These are phyloP conservation scores for Phialophora verrucosa DNA, from an alignment of 2,329 filamentous ascomycete genomes.

Conservation along the genomic window DNA sequence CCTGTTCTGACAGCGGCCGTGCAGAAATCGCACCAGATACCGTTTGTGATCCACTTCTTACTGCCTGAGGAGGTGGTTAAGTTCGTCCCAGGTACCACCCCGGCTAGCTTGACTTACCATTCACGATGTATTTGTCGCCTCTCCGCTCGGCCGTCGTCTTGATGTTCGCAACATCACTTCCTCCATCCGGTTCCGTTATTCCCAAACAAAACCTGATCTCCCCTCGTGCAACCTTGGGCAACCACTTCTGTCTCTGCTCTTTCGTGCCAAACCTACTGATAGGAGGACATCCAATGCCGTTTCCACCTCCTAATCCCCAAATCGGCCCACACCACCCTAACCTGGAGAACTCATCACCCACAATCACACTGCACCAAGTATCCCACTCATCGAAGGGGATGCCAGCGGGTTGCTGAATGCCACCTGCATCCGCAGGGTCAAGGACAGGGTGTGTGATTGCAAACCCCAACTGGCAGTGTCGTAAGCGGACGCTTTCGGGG, in stretches of 20 bases:
- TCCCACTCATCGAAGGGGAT: constrained; percentile 76
- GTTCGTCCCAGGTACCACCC: background rate
- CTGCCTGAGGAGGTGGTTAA: constrained; percentile 41
- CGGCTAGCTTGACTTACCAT: constrained; percentile 54
- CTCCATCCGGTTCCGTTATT: constrained; percentile 78
- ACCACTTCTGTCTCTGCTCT: constrained; percentile 67
- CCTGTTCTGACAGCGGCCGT: constrained; percentile 77
- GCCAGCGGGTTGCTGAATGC: constrained; percentile 68
- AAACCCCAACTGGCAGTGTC: constrained; percentile 70
- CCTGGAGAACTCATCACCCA: constrained; percentile 71
- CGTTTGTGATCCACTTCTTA: constrained; percentile 83
- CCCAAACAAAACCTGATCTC: constrained; percentile 74
- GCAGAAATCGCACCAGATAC: constrained; percentile 70
- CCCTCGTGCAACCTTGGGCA: constrained; percentile 71
- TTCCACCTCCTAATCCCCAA: constrained; percentile 65
- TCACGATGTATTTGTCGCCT: constrained; percentile 71
- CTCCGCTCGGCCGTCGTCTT: constrained; percentile 70
- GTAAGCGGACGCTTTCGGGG: constrained; percentile 66
- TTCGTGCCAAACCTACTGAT: constrained; percentile 70
- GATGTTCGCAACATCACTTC: constrained; percentile 76
- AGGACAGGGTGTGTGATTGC: constrained; percentile 69
- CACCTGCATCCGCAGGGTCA: constrained; percentile 71
- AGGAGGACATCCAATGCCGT: constrained; percentile 72
- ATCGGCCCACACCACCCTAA: constrained; percentile 67
- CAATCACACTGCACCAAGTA: constrained; percentile 72